Conservation (phyloP, 2,329 filamentous ascomycete genomes). For the Lasiodiplodia sp. region DNA sequence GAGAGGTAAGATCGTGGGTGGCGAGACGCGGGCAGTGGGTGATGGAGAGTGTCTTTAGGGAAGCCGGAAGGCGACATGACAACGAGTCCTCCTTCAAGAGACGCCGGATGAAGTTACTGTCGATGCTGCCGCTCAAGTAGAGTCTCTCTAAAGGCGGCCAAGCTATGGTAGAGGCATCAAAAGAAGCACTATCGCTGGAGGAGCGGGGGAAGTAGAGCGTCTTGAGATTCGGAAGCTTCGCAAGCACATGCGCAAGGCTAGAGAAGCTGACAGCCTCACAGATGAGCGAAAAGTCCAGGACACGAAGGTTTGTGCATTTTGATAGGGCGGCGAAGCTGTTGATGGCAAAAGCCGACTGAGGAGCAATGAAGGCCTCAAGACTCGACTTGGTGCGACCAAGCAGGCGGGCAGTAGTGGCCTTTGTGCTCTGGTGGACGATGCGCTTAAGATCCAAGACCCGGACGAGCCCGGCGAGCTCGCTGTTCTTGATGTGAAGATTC, state of each 20-base stretch:
- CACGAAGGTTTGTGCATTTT: constrained; percentile 59
- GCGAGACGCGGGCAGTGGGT: constrained; percentile 53
- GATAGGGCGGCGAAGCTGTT: constrained; percentile 64
- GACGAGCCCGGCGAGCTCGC: constrained; percentile 59
- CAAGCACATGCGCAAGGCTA: constrained; percentile 59
- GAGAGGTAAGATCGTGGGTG: constrained; percentile 40
- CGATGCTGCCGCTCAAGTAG: constrained; percentile 53
- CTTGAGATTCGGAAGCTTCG: constrained; percentile 53
- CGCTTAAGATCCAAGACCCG: constrained; percentile 59
- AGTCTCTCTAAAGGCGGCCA: constrained; percentile 57
- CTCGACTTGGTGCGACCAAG: constrained; percentile 61
- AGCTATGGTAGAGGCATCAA: constrained; percentile 37
- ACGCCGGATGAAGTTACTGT: constrained; percentile 51
- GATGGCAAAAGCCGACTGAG: constrained; percentile 63
- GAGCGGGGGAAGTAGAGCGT: constrained; percentile 55
- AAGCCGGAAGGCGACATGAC: constrained; percentile 40
- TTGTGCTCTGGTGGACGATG: constrained; percentile 66
- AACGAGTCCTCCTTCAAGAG: constrained; percentile 40
- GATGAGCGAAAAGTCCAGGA: constrained; percentile 62
- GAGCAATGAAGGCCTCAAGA: constrained; percentile 63
- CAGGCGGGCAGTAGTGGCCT: constrained; percentile 64
- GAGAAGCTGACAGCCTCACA: constrained; percentile 58
- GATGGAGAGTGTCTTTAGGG: constrained; percentile 43
- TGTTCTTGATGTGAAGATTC: constrained; percentile 57
- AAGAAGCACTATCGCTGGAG: constrained; percentile 42